Evolutionary conservation across 805 yeast genomes (phyloP).

Genomic region (Metschnikowia noctiluminum): DNA sequence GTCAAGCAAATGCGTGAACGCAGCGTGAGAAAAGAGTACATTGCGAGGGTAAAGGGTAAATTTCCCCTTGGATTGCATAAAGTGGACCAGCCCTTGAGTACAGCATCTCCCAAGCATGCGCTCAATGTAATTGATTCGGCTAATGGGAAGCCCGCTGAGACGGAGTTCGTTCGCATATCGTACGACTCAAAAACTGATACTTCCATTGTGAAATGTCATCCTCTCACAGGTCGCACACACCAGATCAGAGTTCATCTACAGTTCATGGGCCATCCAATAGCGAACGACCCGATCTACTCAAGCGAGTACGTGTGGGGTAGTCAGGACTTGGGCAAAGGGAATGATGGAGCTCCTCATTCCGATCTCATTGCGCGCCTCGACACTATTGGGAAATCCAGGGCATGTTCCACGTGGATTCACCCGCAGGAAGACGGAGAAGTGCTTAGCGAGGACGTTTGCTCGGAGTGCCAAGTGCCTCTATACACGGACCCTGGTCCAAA

Average conservation of each 20-base stretch:
- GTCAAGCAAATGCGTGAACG: conserved; percentile 71
- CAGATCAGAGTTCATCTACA: conserved; percentile 94
- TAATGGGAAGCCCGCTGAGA: conserved; percentile 69
- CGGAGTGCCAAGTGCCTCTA: conserved; percentile 62
- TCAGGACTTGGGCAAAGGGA: conserved; percentile 57
- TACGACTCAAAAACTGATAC: conserved; percentile 55
- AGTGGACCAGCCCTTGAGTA: conserved; percentile 66
- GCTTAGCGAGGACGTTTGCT: conserved; percentile 56
- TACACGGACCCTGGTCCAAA: conserved; percentile 88
- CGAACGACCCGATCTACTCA: conserved; percentile 89
- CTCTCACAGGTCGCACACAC: conserved; percentile 91
- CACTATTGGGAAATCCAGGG: conserved; percentile 64
- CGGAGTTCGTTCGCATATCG: conserved; percentile 64
- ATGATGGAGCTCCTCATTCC: conserved; percentile 43
- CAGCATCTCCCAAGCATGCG: conserved; percentile 71
- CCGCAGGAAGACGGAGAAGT: conserved; percentile 64
- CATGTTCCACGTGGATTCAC: conserved; percentile 67
- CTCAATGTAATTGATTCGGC: conserved; percentile 51
- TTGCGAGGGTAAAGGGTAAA: conserved; percentile 84
- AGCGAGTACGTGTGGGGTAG: conserved; percentile 78
- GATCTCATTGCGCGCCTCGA: conserved; percentile 51
- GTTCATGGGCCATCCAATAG: conserved; percentile 83
- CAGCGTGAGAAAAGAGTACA: conserved; percentile 73
- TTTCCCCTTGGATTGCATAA: conserved; percentile 57
- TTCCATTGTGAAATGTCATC: conserved; percentile 77